These are phyloP conservation scores for Boletellus ananiceps DNA, from an alignment of 768 basidiomycete genomes.

Conservation along the genomic window DNA sequence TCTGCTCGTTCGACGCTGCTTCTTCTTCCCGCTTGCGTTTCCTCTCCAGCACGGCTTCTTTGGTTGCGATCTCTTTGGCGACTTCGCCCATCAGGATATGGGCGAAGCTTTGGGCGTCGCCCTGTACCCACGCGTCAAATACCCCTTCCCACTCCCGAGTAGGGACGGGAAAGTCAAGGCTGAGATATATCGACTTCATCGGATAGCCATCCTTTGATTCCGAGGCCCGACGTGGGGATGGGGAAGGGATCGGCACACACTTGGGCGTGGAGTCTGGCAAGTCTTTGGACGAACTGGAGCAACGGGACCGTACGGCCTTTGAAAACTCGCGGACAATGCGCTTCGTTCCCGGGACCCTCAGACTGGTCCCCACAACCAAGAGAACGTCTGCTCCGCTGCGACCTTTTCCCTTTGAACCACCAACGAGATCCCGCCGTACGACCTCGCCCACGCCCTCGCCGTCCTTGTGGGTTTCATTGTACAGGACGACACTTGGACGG, in stretches of 20 bases:
- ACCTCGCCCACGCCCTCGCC: constrained; percentile 84
- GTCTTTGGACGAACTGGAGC: constrained; percentile 33
- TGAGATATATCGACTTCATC: constrained; percentile 73
- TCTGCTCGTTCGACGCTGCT: constrained; percentile 15
- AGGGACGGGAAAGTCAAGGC: constrained; percentile 82
- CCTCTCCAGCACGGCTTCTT: constrained; percentile 51
- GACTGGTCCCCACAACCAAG: constrained; percentile 85
- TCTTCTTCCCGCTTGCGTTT: constrained; percentile 56
- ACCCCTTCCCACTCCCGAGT: constrained; percentile 85
- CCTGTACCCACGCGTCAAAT: constrained; percentile 87
- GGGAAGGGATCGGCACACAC: constrained; percentile 40
- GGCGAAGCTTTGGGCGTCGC: constrained; percentile 82
- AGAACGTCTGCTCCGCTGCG: constrained; percentile 76
- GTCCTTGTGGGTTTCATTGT: constrained; percentile 84
- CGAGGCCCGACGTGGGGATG: constrained; percentile 41
- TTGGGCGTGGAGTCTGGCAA: constrained; percentile 22
- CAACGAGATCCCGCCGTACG: constrained; percentile 77
- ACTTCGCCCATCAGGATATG: constrained; percentile 54
- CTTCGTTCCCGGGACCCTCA: constrained; percentile 88
- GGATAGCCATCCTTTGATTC: constrained; percentile 44
- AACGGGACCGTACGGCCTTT: constrained; percentile 63
- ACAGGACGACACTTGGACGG: constrained; percentile 84
- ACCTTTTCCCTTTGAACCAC: constrained; percentile 61
- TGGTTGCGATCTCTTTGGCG: constrained; percentile 48
- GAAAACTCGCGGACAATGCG: constrained; percentile 86